Evolutionary conservation across 805 yeast genomes (phyloP), one percentile per base, ranked within the genome.

Genomic region (Lipomyces orientalis): DNA sequence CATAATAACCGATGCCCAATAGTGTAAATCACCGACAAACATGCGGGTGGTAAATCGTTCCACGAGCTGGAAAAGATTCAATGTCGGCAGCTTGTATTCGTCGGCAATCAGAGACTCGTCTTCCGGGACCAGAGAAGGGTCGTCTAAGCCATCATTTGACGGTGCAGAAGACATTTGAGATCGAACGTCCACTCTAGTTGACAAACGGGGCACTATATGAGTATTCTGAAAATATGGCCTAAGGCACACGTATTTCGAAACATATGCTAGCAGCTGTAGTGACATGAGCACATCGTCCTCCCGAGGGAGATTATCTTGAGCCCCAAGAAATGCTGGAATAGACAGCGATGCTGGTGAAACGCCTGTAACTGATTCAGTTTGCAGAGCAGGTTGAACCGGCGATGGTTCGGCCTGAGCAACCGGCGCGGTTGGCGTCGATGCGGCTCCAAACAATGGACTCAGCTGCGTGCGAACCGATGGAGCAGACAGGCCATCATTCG

Each of bases 1-100:
- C 93, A 95, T 95, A 52, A 93, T 92, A n/a, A 94, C 97, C 2
- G 97, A 95, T 1, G 98, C 91, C 99, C 99, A 94, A 78, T 93
- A 93, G 73, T 90, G 89, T 82, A 93, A 87, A 73, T 93, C 97
- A 55, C 88, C 86, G 2, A 91, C 87, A 72, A 89, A 86, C 62
- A 85, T 82, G 64, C 84, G 83, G 22, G 86, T 85, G 0, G 98
- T 94, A 76, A 91, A 94, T 77, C 90, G 88, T 78, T 94, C 99
- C 51, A 94, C 98, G 72, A 94, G 79, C 9, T 97, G 97, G 80
- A 95, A 94, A 34, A 94, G 80, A 76, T 94, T 92, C 35, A 80
- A 65, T 2, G 70, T 61, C 51, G 84, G 84, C 19, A 82, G 81
- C 61, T 78, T 77, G 66, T 80, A 80, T 68, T 87, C 86, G 54